A percentile compares a stretch with the other conserved stretches of the same genome.
Conservation (phyloP, 2,329 filamentous ascomycete species). For the Colletotrichum aenigma region DNA sequence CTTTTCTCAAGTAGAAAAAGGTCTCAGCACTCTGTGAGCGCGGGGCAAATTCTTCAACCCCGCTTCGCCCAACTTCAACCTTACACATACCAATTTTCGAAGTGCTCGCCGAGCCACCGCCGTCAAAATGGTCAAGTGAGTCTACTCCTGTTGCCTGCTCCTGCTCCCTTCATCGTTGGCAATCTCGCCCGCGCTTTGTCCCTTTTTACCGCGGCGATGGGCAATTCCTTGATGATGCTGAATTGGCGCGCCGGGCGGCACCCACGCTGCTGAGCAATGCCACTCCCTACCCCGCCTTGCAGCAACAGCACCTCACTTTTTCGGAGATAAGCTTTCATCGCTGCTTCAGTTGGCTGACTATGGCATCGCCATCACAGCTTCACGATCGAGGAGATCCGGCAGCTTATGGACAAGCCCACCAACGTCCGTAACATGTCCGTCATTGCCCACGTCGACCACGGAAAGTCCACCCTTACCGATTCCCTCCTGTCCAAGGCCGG, state of each 20-base stretch:
- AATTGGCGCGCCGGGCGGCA: background rate
- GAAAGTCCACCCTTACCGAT: constrained; percentile 99
- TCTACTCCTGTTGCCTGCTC: constrained; percentile 34
- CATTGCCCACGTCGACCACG: constrained; percentile 99
- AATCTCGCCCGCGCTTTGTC: background rate
- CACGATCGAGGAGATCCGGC: constrained; percentile 93
- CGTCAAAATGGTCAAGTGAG: constrained; percentile 99
- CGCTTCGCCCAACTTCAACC: constrained; percentile 41
- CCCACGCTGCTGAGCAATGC: background rate
- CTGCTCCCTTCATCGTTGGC: background rate
- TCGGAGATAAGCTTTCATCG: constrained; percentile 39
- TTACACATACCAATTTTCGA: constrained; percentile 38
- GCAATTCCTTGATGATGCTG: background rate
- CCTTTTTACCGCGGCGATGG: background rate
- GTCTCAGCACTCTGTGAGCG: constrained; percentile 20
- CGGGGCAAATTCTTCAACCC: constrained; percentile 41
- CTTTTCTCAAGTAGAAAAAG: constrained; percentile 17
- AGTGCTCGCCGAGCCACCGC: constrained; percentile 62
- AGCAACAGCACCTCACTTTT: constrained; percentile 2
- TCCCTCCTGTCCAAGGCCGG: constrained; percentile 98
- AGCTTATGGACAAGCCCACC: constrained; percentile 78
- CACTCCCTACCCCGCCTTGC: constrained; percentile 6
- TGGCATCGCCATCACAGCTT: constrained; percentile 71
- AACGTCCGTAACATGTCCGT: constrained; percentile 97
- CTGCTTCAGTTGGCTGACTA: constrained; percentile 49